Conservation (phyloP, 2,329 filamentous ascomycete genomes). For the Clarireedia sp. region DNA sequence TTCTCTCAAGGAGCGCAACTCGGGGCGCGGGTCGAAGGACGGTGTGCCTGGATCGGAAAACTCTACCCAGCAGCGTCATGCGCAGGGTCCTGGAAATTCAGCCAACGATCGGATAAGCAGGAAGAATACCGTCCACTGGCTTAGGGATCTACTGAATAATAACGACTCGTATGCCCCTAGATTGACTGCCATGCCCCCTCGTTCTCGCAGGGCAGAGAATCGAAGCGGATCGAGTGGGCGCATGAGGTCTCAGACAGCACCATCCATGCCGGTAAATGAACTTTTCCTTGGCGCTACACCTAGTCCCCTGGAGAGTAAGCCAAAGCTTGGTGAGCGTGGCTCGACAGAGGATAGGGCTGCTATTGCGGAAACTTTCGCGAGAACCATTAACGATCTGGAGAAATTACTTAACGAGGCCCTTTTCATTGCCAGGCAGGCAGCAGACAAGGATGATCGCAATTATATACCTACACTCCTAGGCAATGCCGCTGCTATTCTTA, state of each 20-base stretch:
- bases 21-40: not conserved
- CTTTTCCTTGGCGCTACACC: constrained; percentile 14
- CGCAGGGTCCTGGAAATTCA: constrained; percentile 1
- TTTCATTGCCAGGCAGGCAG: constrained; percentile 30
- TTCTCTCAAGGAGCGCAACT: not conserved
- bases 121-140: constrained; percentile 24
- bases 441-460: constrained; percentile 20
- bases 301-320: constrained; percentile 2
- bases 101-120: constrained; percentile 11
- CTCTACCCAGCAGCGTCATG: constrained; percentile 15
- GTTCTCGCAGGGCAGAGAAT: constrained; percentile 13
- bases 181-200: constrained; percentile 25
- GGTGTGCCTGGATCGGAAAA: not conserved
- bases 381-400: constrained; percentile 31
- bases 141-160: constrained; percentile 22
- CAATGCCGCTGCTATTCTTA: constrained; percentile 20
- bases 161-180: constrained; percentile 22
- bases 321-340: constrained; percentile 1
- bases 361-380: constrained; percentile 26
- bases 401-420: constrained; percentile 31
- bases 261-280: constrained; percentile 9
- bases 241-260: constrained; percentile 13
- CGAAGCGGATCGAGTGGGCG: constrained; percentile 1
- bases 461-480: constrained; percentile 18
- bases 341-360: constrained; percentile 11